Percentiles rank a stretch among this genome's conserved stretches.
Conservation (phyloP, 176 grass and related monocot species). For the Metroxylon sagu region DNA sequence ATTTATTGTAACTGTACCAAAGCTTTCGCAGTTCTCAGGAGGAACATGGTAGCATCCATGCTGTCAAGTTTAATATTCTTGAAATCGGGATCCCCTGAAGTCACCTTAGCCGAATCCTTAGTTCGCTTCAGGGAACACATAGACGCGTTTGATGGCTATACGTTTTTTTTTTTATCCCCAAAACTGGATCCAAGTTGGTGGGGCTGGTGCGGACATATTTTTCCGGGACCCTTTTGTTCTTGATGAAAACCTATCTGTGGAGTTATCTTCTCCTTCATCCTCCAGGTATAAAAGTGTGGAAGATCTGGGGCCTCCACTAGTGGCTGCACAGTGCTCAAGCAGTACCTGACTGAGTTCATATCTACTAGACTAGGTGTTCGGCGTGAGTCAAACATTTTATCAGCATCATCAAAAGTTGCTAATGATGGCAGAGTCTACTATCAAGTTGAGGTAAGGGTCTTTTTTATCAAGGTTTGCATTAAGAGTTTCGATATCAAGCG, state of each 20-base stretch:
- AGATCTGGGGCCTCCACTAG: constrained; percentile 55
- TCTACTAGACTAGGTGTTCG: constrained; percentile 60
- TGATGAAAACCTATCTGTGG: constrained; percentile 71
- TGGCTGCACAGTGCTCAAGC: constrained; percentile 60
- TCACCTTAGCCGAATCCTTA: constrained; percentile 31
- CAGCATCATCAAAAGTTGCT: constrained; percentile 47
- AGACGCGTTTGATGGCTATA: constrained; percentile 71
- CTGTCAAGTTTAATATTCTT: constrained; percentile 48
- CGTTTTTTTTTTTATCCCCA: constrained; percentile 61
- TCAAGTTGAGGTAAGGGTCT: constrained; percentile 66
- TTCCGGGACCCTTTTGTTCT: constrained; percentile 58
- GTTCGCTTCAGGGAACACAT: constrained; percentile 65
- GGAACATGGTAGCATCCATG: constrained; percentile 45
- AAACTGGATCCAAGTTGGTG: constrained; percentile 74
- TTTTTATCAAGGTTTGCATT: neutral
- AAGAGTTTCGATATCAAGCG: no score
- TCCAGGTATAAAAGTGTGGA: constrained; percentile 44
- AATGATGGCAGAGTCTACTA: constrained; percentile 82
- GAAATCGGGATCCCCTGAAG: constrained; percentile 15
- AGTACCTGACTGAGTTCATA: constrained; percentile 82
- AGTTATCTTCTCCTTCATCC: constrained; percentile 79
- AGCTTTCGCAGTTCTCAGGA: constrained; percentile 75
- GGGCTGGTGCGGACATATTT: constrained; percentile 66
- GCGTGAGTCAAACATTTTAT: constrained; percentile 61
- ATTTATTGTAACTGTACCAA: constrained; percentile 18